Conservation (phyloP, 441 rosid genomes). For the Eutrema salsugineum region DNA sequence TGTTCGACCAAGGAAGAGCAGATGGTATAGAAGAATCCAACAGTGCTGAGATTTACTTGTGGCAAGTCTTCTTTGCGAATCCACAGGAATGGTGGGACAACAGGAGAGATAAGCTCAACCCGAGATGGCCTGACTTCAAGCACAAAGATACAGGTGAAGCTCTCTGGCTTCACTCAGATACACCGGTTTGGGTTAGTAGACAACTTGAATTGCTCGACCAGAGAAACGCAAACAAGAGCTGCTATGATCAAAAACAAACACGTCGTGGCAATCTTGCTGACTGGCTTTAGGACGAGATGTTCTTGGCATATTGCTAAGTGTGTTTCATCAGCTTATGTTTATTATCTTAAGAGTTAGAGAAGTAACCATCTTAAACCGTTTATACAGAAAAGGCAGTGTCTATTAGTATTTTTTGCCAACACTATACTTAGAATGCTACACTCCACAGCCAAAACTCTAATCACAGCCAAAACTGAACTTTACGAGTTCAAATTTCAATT, state of each 20-base stretch:
- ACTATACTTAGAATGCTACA: too few species aligned
- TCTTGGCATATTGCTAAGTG: not conserved
- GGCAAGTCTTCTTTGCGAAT: conserved; percentile 70
- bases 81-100: conserved; percentile 89
- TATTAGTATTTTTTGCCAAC: not conserved
- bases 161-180: conserved; percentile 56
- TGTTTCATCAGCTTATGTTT: not conserved
- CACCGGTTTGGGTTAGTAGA: conserved; percentile 70
- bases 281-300: conserved; percentile 44
- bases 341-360: not conserved
- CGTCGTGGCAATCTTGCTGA: conserved; percentile 27
- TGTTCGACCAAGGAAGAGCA: conserved; percentile 47
- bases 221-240: conserved; percentile 29
- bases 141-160: conserved; percentile 71
- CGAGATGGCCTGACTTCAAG: conserved; percentile 63
- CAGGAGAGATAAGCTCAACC: conserved; percentile 47
- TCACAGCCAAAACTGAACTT: too few species aligned
- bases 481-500: too few species aligned
- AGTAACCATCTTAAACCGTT: not conserved
- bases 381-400: not conserved
- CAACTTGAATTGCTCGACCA: conserved; percentile 62
- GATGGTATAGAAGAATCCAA: conserved; percentile 29
- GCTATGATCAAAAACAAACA: conserved; percentile 11
- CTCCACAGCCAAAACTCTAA: too few species aligned
- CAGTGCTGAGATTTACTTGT: conserved; percentile 41